phyloP scores from a whole-genome alignment of 176 grass and related monocot genomes.

The Carex scoparia region DNA sequence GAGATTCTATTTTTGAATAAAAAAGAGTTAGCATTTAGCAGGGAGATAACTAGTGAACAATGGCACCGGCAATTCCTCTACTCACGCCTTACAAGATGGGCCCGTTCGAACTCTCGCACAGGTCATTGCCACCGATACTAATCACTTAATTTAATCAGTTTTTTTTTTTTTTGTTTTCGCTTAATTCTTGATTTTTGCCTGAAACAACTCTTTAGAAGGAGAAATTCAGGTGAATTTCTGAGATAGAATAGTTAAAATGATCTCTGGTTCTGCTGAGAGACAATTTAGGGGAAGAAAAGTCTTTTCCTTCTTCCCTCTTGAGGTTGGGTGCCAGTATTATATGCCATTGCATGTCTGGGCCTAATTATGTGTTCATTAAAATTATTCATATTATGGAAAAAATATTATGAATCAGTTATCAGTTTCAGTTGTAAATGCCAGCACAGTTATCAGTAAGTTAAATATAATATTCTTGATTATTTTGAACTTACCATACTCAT shows the following conservation, averaged over 20 bases:
- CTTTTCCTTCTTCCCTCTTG: no score
- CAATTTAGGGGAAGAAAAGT: slow-evolving; percentile 6
- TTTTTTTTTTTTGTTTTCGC: background rate
- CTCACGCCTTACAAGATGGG: slow-evolving; percentile 40
- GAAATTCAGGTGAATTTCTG: background rate
- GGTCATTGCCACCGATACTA: slow-evolving; percentile 8
- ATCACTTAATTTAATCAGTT: background rate
- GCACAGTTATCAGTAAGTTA: background rate
- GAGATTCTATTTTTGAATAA: background rate
- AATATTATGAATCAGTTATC: background rate
- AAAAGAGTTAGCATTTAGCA: no score
- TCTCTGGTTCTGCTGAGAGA: background rate
- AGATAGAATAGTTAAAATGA: background rate
- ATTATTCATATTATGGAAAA: background rate
- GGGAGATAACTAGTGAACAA: background rate
- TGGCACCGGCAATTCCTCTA: slow-evolving; percentile 31
- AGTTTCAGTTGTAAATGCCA: background rate
- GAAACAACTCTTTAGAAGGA: background rate
- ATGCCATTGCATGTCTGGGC: background rate
- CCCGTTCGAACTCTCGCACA: slow-evolving; percentile 41
- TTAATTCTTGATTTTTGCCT: background rate
- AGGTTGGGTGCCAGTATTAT: background rate
- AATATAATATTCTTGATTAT: background rate
- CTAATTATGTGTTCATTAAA: background rate
- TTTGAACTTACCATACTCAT: background rate